Conservation (phyloP, 805 yeast species). For the Saccharomycopsis babjevae region DNA sequence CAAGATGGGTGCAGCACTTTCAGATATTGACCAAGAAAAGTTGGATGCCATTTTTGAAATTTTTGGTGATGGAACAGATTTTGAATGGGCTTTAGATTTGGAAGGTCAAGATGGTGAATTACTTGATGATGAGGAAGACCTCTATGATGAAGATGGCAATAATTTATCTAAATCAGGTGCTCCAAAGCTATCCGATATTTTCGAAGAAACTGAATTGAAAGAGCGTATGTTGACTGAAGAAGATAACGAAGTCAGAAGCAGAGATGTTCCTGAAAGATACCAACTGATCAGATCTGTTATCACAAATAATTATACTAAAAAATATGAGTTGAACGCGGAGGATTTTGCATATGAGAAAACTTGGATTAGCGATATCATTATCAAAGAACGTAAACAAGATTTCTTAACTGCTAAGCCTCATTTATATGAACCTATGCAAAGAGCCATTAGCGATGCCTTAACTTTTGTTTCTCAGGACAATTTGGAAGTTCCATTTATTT, state of each 20-base stretch:
- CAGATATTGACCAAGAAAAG: slow-evolving; percentile 73
- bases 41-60: slow-evolving; percentile 89
- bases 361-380: slow-evolving; percentile 68
- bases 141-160: slow-evolving; percentile 31
- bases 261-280: slow-evolving; percentile 87
- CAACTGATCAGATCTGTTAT: slow-evolving; percentile 62
- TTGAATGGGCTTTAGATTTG: slow-evolving; percentile 95
- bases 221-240: slow-evolving; percentile 86
- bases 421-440: slow-evolving; percentile 42
- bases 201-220: slow-evolving; percentile 87
- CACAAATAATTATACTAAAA: slow-evolving; percentile 24
- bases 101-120: slow-evolving; percentile 52
- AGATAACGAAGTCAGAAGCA: slow-evolving; percentile 77
- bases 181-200: slow-evolving; percentile 62
- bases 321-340: slow-evolving; percentile 49
- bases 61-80: slow-evolving; percentile 94
- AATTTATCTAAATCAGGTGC: slow-evolving; percentile 18
- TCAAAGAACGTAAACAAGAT: slow-evolving; percentile 40
- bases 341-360: slow-evolving; percentile 64
- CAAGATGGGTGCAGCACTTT: not conserved
- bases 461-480: slow-evolving; percentile 67
- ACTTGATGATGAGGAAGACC: slow-evolving; percentile 28
- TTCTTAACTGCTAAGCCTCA: slow-evolving; percentile 26
- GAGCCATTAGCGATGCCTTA: slow-evolving; percentile 61
- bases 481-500: slow-evolving; percentile 88